Percentiles rank a stretch among this genome's conserved stretches.
Evolutionary conservation across 225 moss, liverwort and hornwort species (phyloP).

Genomic region (Lunularia cruciata): DNA sequence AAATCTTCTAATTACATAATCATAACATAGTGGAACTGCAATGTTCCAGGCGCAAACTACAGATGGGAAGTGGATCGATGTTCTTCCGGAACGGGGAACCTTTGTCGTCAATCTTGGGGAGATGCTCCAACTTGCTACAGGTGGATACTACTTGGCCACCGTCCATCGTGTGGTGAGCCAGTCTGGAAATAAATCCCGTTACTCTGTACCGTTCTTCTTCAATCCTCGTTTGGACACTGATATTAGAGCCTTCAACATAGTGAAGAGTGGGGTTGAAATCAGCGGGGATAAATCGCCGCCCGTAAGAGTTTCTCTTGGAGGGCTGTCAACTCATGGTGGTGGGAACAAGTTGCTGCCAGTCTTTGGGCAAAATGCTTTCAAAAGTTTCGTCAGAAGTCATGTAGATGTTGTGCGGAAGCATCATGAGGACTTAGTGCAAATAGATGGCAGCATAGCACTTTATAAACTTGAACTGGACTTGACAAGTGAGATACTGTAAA

Average conservation of each 20-base stretch:
- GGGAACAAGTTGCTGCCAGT: slow-evolving; percentile 31
- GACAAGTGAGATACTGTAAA: background rate
- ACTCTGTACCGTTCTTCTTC: slow-evolving; percentile 73
- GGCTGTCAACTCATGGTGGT: slow-evolving; percentile 31
- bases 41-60: slow-evolving; percentile 49
- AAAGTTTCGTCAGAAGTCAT: slow-evolving; percentile 42
- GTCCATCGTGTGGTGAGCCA: slow-evolving; percentile 67
- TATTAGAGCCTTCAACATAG: slow-evolving; percentile 32
- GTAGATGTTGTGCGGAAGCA: slow-evolving; percentile 16
- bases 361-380: slow-evolving; percentile 42
- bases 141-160: slow-evolving; percentile 66
- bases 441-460: slow-evolving; percentile 25
- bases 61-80: slow-evolving; percentile 56
- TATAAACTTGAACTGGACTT: slow-evolving; percentile 23
- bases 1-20: no score
- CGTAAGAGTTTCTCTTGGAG: background rate
- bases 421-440: slow-evolving; percentile 31
- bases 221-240: slow-evolving; percentile 66
- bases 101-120: slow-evolving; percentile 73
- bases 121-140: slow-evolving; percentile 67
- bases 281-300: background rate
- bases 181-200: slow-evolving; percentile 46
- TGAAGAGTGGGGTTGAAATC: background rate
- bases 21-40: no score
- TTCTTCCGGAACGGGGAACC: slow-evolving; percentile 49